Evolutionary conservation across 202 grass and related monocot species (phyloP).

Genomic region (Zizania palustris): DNA sequence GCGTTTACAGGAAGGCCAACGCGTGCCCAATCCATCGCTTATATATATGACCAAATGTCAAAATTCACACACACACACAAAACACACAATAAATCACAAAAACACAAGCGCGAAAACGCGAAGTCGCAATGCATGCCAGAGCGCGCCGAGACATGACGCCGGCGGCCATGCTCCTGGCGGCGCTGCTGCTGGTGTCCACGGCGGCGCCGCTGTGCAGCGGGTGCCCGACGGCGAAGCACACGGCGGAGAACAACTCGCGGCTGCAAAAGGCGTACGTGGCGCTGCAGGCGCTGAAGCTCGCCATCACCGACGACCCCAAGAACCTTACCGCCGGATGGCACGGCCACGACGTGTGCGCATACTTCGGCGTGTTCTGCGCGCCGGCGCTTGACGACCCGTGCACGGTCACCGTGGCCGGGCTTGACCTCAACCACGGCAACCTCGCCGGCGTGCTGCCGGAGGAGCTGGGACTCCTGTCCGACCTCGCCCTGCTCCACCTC

Average conservation of each 20-base stretch:
- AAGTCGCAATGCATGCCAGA: slow-evolving; percentile 1
- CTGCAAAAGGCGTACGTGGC: slow-evolving; percentile 74
- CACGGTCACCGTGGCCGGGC: slow-evolving; percentile 54
- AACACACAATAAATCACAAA: not conserved
- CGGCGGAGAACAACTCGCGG: slow-evolving; percentile 61
- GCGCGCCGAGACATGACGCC: slow-evolving; percentile 18
- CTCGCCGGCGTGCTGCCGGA: slow-evolving; percentile 56
- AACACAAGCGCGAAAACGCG: not conserved
- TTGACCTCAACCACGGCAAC: slow-evolving; percentile 78
- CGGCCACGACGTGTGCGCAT: slow-evolving; percentile 78
- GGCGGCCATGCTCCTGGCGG: slow-evolving; percentile 16
- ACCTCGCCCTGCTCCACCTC: slow-evolving; percentile 76
- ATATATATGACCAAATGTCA: too few relatives aligned
- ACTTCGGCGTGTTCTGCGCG: slow-evolving; percentile 82
- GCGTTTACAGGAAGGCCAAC: slow-evolving; percentile 20
- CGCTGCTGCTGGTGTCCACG: slow-evolving; percentile 37
- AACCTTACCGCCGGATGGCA: slow-evolving; percentile 60
- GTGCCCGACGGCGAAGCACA: slow-evolving; percentile 38
- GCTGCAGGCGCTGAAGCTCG: slow-evolving; percentile 64
- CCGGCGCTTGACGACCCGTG: slow-evolving; percentile 56
- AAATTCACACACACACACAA: not conserved
- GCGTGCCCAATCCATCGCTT: slow-evolving; percentile 24
- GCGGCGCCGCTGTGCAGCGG: slow-evolving; percentile 26
- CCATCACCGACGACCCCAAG: slow-evolving; percentile 79
- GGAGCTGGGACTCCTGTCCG: slow-evolving; percentile 79